Conservation (phyloP, 148 eudicot species). For the Polygonum aviculare region DNA sequence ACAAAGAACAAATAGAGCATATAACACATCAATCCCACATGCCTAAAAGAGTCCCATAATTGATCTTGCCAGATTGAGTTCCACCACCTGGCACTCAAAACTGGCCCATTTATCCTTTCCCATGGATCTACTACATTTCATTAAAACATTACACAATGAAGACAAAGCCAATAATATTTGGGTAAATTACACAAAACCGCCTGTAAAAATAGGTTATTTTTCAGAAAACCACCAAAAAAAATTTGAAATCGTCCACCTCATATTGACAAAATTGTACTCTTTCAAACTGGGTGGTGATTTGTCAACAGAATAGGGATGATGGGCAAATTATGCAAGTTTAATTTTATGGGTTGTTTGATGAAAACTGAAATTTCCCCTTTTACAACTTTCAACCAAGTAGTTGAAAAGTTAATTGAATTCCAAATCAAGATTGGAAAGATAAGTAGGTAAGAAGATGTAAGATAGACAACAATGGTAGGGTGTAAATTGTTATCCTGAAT, state of each 20-base stretch:
- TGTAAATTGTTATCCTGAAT: slow-evolving; percentile 5
- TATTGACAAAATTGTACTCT: too few species aligned
- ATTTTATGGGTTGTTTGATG: not conserved
- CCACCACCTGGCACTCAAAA: slow-evolving; percentile 10
- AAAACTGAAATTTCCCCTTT: not conserved
- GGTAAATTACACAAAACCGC: not conserved
- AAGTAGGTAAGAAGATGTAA: not conserved
- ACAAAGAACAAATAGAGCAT: slow-evolving; percentile 10
- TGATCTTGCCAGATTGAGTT: slow-evolving; percentile 9
- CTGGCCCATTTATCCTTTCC: slow-evolving; percentile 12
- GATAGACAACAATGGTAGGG: not conserved
- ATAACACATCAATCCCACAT: slow-evolving; percentile 12
- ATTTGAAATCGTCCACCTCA: not conserved
- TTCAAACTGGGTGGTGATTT: not conserved
- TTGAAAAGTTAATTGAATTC: not conserved
- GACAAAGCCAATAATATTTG: not conserved
- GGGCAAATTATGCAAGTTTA: not conserved
- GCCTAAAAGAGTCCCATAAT: slow-evolving; percentile 11
- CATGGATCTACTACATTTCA: not conserved
- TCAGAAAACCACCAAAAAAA: not conserved
- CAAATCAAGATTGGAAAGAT: not conserved
- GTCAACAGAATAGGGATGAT: not conserved
- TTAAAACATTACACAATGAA: not conserved
- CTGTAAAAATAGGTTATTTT: not conserved
- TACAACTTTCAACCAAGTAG: not conserved